Percentiles rank a stretch among this genome's conserved stretches.
Conservation (phyloP, 2,329 filamentous ascomycete species). For the Mariannaea sp. region DNA sequence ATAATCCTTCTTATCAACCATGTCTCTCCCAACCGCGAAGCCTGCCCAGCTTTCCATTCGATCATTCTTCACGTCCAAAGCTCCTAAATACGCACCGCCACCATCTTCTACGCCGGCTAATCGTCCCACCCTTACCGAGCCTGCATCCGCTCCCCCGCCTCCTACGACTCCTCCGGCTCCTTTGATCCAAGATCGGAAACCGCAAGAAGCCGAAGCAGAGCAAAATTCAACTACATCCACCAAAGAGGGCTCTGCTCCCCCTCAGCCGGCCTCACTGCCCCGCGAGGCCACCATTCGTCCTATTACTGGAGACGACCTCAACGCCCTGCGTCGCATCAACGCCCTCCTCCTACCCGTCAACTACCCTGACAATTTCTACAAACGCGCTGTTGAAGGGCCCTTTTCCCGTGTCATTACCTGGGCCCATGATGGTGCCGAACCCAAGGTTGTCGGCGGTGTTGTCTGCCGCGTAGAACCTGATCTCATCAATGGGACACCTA, state of each 20-base stretch:
- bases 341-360: slow-evolving; percentile 65
- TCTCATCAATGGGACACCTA: slow-evolving; percentile 25
- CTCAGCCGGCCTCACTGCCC: slow-evolving; percentile 46
- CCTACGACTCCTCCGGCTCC: slow-evolving; percentile 22
- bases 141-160: background rate
- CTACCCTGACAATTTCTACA: slow-evolving; percentile 69
- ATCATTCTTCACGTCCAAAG: slow-evolving; percentile 63
- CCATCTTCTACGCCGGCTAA: slow-evolving; percentile 35
- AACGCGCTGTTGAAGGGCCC: slow-evolving; percentile 56
- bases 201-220: slow-evolving; percentile 16
- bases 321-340: slow-evolving; percentile 67
- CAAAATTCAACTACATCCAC: background rate
- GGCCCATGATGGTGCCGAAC: slow-evolving; percentile 48
- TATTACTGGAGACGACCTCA: slow-evolving; percentile 56
- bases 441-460: slow-evolving; percentile 64
- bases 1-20: slow-evolving; percentile 32
- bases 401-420: slow-evolving; percentile 67
- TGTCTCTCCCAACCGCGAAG: slow-evolving; percentile 49
- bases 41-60: slow-evolving; percentile 61
- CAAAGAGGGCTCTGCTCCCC: slow-evolving; percentile 33
- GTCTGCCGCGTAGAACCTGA: slow-evolving; percentile 63
- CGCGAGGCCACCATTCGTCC: slow-evolving; percentile 58
- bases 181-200: slow-evolving; percentile 39
- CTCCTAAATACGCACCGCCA: slow-evolving; percentile 45
- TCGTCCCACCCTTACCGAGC: slow-evolving; percentile 14